Evolutionary conservation across 1,139 yeast genomes (phyloP).

Genomic region (Blastobotrys elegans): DNA sequence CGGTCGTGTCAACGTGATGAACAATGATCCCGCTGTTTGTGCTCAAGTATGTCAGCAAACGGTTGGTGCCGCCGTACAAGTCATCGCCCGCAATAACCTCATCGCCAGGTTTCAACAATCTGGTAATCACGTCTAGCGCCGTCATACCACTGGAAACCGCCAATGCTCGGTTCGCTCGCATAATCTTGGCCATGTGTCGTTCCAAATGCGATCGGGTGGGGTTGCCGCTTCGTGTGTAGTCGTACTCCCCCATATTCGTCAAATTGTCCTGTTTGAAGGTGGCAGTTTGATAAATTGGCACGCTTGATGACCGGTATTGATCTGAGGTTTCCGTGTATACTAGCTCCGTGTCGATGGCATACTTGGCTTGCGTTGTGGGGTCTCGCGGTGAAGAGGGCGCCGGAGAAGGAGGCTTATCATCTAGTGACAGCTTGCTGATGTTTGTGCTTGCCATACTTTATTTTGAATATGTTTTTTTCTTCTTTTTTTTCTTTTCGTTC

Average conservation of each 20-base stretch:
- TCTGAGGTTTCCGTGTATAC: conserved; percentile 65
- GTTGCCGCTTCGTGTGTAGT: conserved; percentile 91
- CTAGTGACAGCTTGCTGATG: no score
- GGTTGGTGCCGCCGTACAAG: conserved; percentile 86
- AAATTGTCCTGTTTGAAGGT: conserved; percentile 82
- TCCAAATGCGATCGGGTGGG: conserved; percentile 84
- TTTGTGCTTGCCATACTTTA: no score
- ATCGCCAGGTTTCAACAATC: conserved; percentile 70
- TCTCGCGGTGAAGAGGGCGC: conserved; percentile 36
- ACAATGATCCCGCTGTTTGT: conserved; percentile 65
- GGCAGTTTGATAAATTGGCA: conserved; percentile 89
- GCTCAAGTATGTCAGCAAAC: conserved; percentile 70
- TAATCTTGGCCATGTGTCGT: conserved; percentile 67
- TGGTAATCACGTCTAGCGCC: conserved; percentile 76
- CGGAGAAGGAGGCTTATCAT: conserved; percentile 34
- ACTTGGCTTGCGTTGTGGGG: conserved; percentile 18
- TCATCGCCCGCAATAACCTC: conserved; percentile 91
- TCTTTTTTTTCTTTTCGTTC: no score
- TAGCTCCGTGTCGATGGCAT: conserved; percentile 62
- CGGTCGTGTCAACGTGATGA: conserved; percentile 77
- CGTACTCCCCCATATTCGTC: conserved; percentile 76
- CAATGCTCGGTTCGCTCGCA: conserved; percentile 65
- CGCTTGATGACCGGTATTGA: conserved; percentile 73
- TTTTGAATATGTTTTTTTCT: no score
- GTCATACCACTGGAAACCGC: conserved; percentile 94